Base-by-base conservation (phyloP, 2,329 filamentous ascomycete species). In the Diplodia corticola region DNA sequence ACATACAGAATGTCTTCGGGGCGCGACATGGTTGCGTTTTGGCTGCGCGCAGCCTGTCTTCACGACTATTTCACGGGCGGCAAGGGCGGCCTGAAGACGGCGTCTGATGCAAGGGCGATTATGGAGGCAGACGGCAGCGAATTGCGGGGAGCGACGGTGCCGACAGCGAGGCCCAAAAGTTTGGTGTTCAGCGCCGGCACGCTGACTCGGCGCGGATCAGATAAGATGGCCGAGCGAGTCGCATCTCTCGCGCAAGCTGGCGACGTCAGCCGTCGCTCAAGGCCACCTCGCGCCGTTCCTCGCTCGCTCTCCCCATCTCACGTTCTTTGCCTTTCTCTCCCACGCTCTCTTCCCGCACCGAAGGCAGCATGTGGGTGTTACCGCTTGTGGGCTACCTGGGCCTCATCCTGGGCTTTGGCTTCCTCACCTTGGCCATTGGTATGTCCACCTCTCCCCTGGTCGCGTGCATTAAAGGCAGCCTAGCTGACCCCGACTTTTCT, bases 381-480 rank as follows among this genome's bases (percentile, higher is more conserved):
- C 93, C 94, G 73, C 82, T 98, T 50, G 83, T 99, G 73, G 95
- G 95, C 74, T 97, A 97, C 75, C 79, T 93, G 37, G 95, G 95
- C 74, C 88, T 96, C 71, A 81, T 93, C 69, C 82, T 97, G 68
- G 94, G 94, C 77, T 99, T 99, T 82, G 88, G 87, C 74, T 98
- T 99, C 80, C 83, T 99, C 71, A 98, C 95, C 22, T 85, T 99
- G 68, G 93, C 94, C 66, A 98, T 99, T 75, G 91, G 91, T 92
- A 85, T n/a, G 46, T 12, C 15, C 24, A 17, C 40, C n/a, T 30
- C 12, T 17, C 28, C 49, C 40, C 30, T 30, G 24, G 17, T 30
- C 48, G 26, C n/a, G 55, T 17, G 55, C 33, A 30, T 33, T 37
- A 24, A 24, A 59, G 9, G 30, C 33, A 6, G 35, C 17, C 30